Evolutionary conservation across 352 stramenopile genomes (phyloP).

Genomic region (Thalassiosira delicatula): DNA sequence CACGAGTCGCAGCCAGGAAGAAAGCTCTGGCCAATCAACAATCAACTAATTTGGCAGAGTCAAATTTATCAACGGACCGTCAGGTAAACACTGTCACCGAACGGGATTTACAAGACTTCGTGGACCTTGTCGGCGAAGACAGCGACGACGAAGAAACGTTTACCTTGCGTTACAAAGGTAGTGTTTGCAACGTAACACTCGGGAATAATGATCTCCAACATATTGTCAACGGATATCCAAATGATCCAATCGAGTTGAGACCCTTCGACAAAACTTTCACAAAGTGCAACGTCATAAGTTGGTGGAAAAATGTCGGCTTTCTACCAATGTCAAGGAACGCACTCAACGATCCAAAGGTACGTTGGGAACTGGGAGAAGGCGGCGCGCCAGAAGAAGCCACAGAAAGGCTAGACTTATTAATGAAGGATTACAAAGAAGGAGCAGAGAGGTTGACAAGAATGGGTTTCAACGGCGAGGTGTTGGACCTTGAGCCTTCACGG

Average conservation of each 20-base stretch:
- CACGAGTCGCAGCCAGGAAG: conserved; percentile 1
- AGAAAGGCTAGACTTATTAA: conserved; percentile 1
- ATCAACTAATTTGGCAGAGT: too few species aligned
- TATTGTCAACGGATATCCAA: conserved; percentile 20
- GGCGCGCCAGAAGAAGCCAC: background rate
- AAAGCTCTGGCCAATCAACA: too few species aligned
- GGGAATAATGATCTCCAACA: conserved; percentile 1
- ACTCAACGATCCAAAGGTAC: background rate
- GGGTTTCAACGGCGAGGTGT: conserved; percentile 2
- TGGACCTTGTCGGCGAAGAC: too few species aligned
- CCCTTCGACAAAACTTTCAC: conserved; percentile 30
- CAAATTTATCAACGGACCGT: too few species aligned
- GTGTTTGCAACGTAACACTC: background rate
- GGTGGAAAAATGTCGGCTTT: conserved; percentile 27
- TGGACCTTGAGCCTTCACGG: background rate
- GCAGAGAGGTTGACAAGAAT: background rate
- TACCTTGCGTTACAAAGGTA: too few species aligned
- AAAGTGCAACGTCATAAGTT: conserved; percentile 8
- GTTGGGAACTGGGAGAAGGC: conserved; percentile 15
- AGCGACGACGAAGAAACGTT: too few species aligned
- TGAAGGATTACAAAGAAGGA: conserved; percentile 10
- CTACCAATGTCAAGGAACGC: conserved; percentile 21
- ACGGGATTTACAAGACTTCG: too few species aligned
- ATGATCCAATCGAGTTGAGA: conserved; percentile 19
- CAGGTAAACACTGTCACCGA: too few species aligned